Percentiles rank a stretch among this genome's conserved stretches.
Evolutionary conservation across 768 basidiomycete species (phyloP).

Genomic region (Amanita thiersii): DNA sequence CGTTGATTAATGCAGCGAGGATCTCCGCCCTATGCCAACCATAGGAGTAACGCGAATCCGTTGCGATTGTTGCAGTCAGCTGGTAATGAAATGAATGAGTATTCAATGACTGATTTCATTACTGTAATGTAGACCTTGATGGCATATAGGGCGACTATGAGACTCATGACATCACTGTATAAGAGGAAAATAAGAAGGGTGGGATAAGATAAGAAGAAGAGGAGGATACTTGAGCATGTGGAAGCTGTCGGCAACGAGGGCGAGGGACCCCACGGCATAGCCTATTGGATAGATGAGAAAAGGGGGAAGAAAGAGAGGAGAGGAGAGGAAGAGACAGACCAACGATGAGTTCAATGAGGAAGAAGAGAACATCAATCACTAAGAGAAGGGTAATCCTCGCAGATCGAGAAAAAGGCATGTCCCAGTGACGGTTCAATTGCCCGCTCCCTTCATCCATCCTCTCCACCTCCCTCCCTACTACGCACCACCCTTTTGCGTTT

Average conservation of each 20-base stretch:
- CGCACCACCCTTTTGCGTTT: too few relatives aligned
- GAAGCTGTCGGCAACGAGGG: slow-evolving; percentile 93
- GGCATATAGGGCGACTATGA: slow-evolving; percentile 69
- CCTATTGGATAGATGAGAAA: slow-evolving; percentile 35
- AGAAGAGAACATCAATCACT: slow-evolving; percentile 79
- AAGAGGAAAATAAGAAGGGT: slow-evolving; percentile 13
- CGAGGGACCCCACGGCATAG: slow-evolving; percentile 93
- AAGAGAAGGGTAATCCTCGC: slow-evolving; percentile 70
- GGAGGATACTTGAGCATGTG: slow-evolving; percentile 89
- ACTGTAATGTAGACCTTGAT: slow-evolving; percentile 55
- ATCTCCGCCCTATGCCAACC: slow-evolving; percentile 99
- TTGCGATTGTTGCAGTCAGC: slow-evolving; percentile 54
- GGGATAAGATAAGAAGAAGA: slow-evolving; percentile 7
- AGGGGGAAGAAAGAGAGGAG: slow-evolving; percentile 6
- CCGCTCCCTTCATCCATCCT: slow-evolving; percentile 4
- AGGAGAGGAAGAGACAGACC: slow-evolving; percentile 33
- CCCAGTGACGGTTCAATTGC: slow-evolving; percentile 1
- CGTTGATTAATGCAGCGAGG: slow-evolving; percentile 90
- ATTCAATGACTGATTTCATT: not conserved
- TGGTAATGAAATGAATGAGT: slow-evolving; percentile 19
- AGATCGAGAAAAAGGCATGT: slow-evolving; percentile 53
- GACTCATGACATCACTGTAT: slow-evolving; percentile 87
- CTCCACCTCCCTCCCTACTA: too few relatives aligned
- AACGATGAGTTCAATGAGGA: slow-evolving; percentile 76
- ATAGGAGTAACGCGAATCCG: slow-evolving; percentile 81